Percentiles rank a stretch among this genome's conserved stretches.
These are phyloP conservation scores for Cucumis variabilis DNA, from an alignment of 331 rosid genomes.

Conservation along the genomic window DNA sequence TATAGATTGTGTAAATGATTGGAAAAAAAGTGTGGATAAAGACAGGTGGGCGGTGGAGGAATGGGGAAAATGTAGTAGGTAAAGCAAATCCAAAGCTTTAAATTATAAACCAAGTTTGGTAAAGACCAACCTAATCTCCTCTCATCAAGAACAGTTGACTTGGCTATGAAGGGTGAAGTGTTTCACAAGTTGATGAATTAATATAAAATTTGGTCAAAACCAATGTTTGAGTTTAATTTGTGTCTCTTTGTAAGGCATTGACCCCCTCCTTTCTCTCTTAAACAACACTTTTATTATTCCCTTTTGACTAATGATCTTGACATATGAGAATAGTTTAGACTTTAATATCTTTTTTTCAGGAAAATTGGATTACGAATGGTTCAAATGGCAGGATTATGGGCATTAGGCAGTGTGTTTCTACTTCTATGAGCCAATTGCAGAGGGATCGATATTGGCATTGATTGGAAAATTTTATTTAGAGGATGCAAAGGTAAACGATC, in stretches of 20 bases:
- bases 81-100: neutral
- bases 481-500: too few species aligned
- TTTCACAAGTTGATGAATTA: neutral
- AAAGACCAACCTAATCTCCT: neutral
- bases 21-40: neutral
- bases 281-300: neutral
- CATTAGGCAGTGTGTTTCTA: too few species aligned
- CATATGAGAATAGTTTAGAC: too few species aligned
- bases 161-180: neutral
- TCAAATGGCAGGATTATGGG: too few species aligned
- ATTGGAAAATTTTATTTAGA: too few species aligned
- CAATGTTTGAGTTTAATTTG: neutral
- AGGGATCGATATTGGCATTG: too few species aligned
- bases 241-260: conserved; percentile 28
- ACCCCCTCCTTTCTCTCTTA: neutral
- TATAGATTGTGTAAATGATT: neutral
- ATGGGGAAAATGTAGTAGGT: conserved; percentile 11
- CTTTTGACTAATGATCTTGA: too few species aligned
- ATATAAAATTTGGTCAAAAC: conserved; percentile 23
- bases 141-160: neutral
- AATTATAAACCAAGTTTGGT: neutral
- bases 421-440: too few species aligned
- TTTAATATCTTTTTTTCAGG: too few species aligned
- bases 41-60: neutral
- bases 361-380: too few species aligned